These are phyloP conservation scores for Phlegmacium glaucopus DNA, from an alignment of 768 basidiomycete species.

Conservation along the genomic window DNA sequence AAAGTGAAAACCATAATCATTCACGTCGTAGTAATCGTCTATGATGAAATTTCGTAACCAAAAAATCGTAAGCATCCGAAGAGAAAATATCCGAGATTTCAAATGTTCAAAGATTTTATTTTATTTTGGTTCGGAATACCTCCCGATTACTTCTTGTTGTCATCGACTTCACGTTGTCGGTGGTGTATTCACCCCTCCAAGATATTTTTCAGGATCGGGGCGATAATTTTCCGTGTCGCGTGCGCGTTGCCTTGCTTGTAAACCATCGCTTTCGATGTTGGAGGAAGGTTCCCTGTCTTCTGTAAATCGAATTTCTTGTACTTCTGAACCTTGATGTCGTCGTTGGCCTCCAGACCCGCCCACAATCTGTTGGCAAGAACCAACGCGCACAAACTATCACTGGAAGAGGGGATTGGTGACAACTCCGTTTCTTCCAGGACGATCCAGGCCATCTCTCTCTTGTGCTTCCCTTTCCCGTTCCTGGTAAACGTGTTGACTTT, in stretches of 20 bases:
- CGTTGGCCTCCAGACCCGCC: conserved; percentile 54
- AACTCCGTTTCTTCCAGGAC: conserved; percentile 37
- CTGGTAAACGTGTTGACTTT: conserved; percentile 33
- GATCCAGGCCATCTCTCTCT: conserved; percentile 67
- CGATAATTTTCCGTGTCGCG: conserved; percentile 63
- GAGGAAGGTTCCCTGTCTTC: conserved; percentile 28
- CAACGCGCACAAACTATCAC: conserved; percentile 27
- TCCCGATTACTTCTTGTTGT: too few species aligned
- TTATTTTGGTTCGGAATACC: background rate
- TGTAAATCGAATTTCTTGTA: conserved; percentile 39
- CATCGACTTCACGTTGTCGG: background rate
- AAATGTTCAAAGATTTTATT: background rate
- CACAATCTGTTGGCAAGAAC: conserved; percentile 49
- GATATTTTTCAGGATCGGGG: conserved; percentile 61
- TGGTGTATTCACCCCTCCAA: conserved; percentile 36
- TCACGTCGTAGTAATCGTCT: too few species aligned
- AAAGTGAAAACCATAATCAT: too few species aligned
- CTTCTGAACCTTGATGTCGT: conserved; percentile 50
- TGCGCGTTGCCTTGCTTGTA: conserved; percentile 66
- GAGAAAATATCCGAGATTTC: too few species aligned
- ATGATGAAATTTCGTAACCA: too few species aligned
- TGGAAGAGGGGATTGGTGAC: conserved; percentile 8
- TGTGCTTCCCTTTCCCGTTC: conserved; percentile 44
- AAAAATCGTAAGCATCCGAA: background rate
- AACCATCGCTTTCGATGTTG: conserved; percentile 38